Evolutionary conservation across 2,329 filamentous ascomycete species (phyloP).

Genomic region (Macroventuria anomochaeta): DNA sequence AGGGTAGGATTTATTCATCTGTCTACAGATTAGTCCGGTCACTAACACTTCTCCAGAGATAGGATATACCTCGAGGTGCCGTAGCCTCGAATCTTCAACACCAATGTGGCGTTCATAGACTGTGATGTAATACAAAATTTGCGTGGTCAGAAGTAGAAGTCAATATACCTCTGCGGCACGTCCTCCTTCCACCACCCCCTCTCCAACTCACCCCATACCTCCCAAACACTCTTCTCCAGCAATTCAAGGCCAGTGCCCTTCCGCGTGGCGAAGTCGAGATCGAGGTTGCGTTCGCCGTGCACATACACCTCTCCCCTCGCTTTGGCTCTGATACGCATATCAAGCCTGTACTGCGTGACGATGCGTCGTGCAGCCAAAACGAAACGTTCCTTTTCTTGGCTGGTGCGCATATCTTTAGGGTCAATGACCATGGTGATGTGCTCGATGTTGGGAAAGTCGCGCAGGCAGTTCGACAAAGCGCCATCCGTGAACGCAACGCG

Average conservation of each 20-base stretch:
- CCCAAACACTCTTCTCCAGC: conserved; percentile 6
- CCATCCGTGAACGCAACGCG: conserved; percentile 23
- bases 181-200: conserved; percentile 12
- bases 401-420: conserved; percentile 11
- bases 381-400: conserved; percentile 18
- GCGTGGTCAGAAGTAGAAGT: conserved; percentile 9
- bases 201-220: not conserved
- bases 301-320: conserved; percentile 11
- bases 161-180: conserved; percentile 16
- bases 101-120: not conserved
- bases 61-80: conserved; percentile 35
- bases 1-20: conserved; percentile 10
- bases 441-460: conserved; percentile 26
- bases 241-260: not conserved
- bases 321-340: conserved; percentile 14
- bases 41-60: conserved; percentile 16
- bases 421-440: conserved; percentile 27
- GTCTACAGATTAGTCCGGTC: too few relatives aligned
- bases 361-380: conserved; percentile 28
- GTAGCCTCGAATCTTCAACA: conserved; percentile 1
- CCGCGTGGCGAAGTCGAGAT: conserved; percentile 9
- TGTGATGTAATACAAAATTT: not conserved
- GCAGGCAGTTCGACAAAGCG: conserved; percentile 27
- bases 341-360: conserved; percentile 25
- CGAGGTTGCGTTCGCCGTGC: conserved; percentile 1